Evolutionary conservation across 192 early-diverging fungal genomes (phyloP).

Genomic region (Lobosporangium transversale): DNA sequence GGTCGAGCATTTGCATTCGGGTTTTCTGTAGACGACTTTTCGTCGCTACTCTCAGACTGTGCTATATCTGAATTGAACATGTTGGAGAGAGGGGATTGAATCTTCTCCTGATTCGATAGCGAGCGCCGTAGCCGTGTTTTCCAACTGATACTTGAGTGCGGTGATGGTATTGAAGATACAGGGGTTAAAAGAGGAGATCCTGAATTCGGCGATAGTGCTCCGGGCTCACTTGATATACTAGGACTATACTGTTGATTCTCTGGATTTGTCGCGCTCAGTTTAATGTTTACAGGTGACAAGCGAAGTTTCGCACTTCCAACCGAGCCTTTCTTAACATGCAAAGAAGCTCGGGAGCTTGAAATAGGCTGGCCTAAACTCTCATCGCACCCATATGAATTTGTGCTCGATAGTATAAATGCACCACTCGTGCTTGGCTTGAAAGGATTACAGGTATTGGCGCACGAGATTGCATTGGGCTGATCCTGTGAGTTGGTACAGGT

Average conservation of each 20-base stretch:
- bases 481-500: slow-evolving; percentile 8
- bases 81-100: slow-evolving; percentile 47
- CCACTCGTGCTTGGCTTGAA: slow-evolving; percentile 35
- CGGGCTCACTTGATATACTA: slow-evolving; percentile 40
- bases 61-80: slow-evolving; percentile 46
- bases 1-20: slow-evolving; percentile 1
- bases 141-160: slow-evolving; percentile 41
- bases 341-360: slow-evolving; percentile 8
- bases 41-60: slow-evolving; percentile 30
- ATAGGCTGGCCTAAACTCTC: slow-evolving; percentile 8
- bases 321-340: slow-evolving; percentile 38
- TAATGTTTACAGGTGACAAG: slow-evolving; percentile 44
- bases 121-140: slow-evolving; percentile 41
- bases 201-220: slow-evolving; percentile 43
- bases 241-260: slow-evolving; percentile 46
- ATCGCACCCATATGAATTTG: slow-evolving; percentile 30
- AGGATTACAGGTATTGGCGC: slow-evolving; percentile 25
- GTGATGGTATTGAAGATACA: slow-evolving; percentile 34
- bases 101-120: slow-evolving; percentile 44
- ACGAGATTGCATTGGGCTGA: slow-evolving; percentile 4
- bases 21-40: slow-evolving; percentile 25
- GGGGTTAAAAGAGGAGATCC: slow-evolving; percentile 47
- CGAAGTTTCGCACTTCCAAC: slow-evolving; percentile 36
- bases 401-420: slow-evolving; percentile 24
- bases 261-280: slow-evolving; percentile 15